Evolutionary conservation across 257 asterid genomes (phyloP).

Genomic region (Nicotiana noctiflora): DNA sequence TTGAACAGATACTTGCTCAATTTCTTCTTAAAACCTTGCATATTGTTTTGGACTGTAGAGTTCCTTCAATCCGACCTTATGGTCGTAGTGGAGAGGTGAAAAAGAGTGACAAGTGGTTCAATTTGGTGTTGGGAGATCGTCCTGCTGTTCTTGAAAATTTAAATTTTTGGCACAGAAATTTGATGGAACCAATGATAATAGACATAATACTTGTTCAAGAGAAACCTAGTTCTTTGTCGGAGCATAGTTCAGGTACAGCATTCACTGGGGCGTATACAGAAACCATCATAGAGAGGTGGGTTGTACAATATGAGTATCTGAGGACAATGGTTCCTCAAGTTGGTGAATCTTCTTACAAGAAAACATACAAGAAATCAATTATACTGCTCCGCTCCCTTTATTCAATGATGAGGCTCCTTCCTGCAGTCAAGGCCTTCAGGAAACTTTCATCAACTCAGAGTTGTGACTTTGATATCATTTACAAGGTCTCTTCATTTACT

Average conservation of each 20-base stretch:
- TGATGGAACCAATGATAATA: slow-evolving; percentile 88
- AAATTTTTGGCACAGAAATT: slow-evolving; percentile 82
- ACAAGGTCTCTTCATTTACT: slow-evolving; percentile 67
- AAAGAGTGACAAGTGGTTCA: slow-evolving; percentile 91
- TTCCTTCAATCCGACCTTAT: slow-evolving; percentile 58
- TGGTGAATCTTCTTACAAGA: slow-evolving; percentile 63
- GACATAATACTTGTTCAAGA: slow-evolving; percentile 82
- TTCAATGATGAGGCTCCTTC: slow-evolving; percentile 86
- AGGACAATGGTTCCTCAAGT: slow-evolving; percentile 52
- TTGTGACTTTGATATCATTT: slow-evolving; percentile 75
- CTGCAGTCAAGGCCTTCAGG: slow-evolving; percentile 81
- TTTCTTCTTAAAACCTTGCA: slow-evolving; percentile 82
- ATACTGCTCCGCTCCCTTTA: slow-evolving; percentile 63
- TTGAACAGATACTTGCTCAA: slow-evolving; percentile 88
- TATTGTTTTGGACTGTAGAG: slow-evolving; percentile 83
- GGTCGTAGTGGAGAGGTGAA: slow-evolving; percentile 53
- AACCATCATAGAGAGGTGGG: slow-evolving; percentile 90
- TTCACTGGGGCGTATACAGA: slow-evolving; percentile 42
- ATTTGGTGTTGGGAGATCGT: slow-evolving; percentile 75
- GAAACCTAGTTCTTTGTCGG: slow-evolving; percentile 27
- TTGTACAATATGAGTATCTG: slow-evolving; percentile 63
- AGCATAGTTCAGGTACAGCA: slow-evolving; percentile 20
- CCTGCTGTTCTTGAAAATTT: slow-evolving; percentile 82
- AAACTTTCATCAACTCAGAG: slow-evolving; percentile 55
- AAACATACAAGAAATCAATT: slow-evolving; percentile 75